phyloP scores from a whole-genome alignment of 1,284 basidiomycete species.

The Spongispora temasekensis region DNA sequence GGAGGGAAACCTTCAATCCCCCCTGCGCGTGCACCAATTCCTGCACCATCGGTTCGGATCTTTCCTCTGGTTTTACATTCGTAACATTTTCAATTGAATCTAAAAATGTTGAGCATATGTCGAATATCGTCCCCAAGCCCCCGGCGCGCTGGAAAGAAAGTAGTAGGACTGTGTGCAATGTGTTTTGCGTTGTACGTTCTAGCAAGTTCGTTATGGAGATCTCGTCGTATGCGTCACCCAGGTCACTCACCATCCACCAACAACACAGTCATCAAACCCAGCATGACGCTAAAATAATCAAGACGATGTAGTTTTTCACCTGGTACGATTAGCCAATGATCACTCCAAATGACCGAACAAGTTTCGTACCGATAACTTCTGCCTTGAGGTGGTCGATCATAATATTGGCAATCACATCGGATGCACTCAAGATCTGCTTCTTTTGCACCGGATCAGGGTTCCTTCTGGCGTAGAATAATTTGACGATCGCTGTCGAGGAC shows the following conservation, averaged over 20 bases:
- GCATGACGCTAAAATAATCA: conserved; percentile 76
- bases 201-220: conserved; percentile 10
- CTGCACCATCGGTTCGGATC: conserved; percentile 57
- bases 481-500: conserved; percentile 68
- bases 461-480: conserved; percentile 83
- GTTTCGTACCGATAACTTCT: conserved; percentile 54
- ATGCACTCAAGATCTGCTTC: conserved; percentile 74
- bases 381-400: conserved; percentile 73
- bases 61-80: conserved; percentile 50
- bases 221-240: not conserved
- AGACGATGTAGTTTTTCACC: conserved; percentile 58
- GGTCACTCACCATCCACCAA: conserved; percentile 77
- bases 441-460: conserved; percentile 78
- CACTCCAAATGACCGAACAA: conserved; percentile 5
- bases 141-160: conserved; percentile 72
- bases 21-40: conserved; percentile 76
- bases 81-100: conserved; percentile 56
- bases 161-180: conserved; percentile 84
- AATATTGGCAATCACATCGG: conserved; percentile 69
- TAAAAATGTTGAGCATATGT: conserved; percentile 60
- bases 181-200: conserved; percentile 76
- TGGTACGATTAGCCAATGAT: conserved; percentile 10
- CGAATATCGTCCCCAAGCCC: conserved; percentile 73
- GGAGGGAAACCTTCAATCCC: conserved; percentile 80
- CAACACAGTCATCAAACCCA: conserved; percentile 72